Evolutionary conservation across 1,139 yeast genomes (phyloP).

Genomic region (Lodderomyces pseudojiufengensis): DNA sequence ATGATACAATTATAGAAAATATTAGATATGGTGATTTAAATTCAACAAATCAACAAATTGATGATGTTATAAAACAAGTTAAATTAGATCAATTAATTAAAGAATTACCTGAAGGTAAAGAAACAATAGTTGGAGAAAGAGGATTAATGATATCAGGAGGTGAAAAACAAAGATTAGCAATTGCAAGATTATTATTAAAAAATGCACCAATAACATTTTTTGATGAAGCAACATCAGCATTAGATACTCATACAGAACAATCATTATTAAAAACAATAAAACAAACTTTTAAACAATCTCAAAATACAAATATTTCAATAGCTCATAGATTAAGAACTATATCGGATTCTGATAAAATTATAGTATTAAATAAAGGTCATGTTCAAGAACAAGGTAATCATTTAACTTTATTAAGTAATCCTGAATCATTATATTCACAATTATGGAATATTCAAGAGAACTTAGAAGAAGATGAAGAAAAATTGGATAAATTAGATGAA

Average conservation of each 20-base stretch:
- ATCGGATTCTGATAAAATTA: conserved; percentile 91
- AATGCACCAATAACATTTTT: conserved; percentile 87
- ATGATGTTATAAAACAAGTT: conserved; percentile 61
- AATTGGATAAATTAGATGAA: conserved; percentile 15
- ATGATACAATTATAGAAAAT: conserved; percentile 84
- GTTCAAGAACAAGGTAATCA: conserved; percentile 92
- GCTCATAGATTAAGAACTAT: conserved; percentile 94
- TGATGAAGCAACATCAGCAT: conserved; percentile 95
- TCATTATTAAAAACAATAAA: conserved; percentile 70
- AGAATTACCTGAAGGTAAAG: conserved; percentile 77
- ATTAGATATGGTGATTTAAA: conserved; percentile 79
- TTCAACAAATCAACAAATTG: conserved; percentile 72
- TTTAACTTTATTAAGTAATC: conserved; percentile 48
- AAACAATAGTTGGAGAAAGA: conserved; percentile 94
- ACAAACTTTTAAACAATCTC: conserved; percentile 50
- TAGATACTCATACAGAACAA: conserved; percentile 96
- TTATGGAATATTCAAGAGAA: conserved; percentile 94
- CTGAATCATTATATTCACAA: conserved; percentile 62
- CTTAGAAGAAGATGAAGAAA: conserved; percentile 45
- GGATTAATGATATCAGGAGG: conserved; percentile 99
- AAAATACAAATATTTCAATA: conserved; percentile 78
- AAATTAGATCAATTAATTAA: conserved; percentile 60
- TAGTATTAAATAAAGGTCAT: conserved; percentile 73
- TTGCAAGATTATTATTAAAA: conserved; percentile 81
- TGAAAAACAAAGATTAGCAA: conserved; percentile 92